Conservation (phyloP, 2,329 filamentous ascomycete species). For the Aphanoascus verrucosus region DNA sequence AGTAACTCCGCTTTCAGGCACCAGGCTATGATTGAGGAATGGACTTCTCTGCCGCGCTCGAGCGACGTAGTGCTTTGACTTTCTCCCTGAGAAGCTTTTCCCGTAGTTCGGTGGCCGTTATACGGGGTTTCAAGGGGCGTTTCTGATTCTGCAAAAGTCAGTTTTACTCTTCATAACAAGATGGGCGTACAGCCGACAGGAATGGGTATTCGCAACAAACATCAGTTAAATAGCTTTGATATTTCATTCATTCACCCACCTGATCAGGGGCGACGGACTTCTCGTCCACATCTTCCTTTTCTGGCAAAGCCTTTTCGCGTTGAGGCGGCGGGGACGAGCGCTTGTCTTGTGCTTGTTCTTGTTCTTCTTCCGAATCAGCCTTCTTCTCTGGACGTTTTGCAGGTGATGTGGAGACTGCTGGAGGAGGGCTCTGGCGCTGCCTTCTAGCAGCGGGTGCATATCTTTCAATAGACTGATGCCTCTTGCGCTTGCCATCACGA, state of each 20-base stretch:
- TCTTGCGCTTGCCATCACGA: constrained; percentile 28
- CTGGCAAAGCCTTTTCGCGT: constrained; percentile 12
- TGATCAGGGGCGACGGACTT: constrained; percentile 19
- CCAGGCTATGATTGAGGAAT: constrained; percentile 17
- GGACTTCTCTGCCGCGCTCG: constrained; percentile 19
- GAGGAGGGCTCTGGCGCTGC: constrained; percentile 36
- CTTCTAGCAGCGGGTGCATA: constrained; percentile 35
- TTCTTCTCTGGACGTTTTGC: constrained; percentile 34
- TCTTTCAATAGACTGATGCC: constrained; percentile 37
- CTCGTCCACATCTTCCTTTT: constrained; percentile 8
- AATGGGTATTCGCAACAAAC: constrained; percentile 9
- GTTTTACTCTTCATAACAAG: constrained; percentile 6
- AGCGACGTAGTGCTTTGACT: constrained; percentile 28
- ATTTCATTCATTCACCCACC: constrained; percentile 23
- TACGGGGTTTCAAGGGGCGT: constrained; percentile 15
- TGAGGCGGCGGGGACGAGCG: constrained; percentile 19
- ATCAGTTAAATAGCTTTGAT: constrained; percentile 7
- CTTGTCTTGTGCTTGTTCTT: constrained; percentile 20
- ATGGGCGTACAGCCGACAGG: not conserved
- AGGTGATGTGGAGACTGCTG: constrained; percentile 31
- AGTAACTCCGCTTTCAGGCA: constrained; percentile 7
- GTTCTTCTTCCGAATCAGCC: constrained; percentile 29
- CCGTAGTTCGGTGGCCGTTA: constrained; percentile 27
- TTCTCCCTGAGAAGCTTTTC: constrained; percentile 31
- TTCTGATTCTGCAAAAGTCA: constrained; percentile 15